Percentiles rank a stretch among this genome's conserved stretches.
Conservation (phyloP, 495 filamentous ascomycete genomes). For the Lichina pygmaea region DNA sequence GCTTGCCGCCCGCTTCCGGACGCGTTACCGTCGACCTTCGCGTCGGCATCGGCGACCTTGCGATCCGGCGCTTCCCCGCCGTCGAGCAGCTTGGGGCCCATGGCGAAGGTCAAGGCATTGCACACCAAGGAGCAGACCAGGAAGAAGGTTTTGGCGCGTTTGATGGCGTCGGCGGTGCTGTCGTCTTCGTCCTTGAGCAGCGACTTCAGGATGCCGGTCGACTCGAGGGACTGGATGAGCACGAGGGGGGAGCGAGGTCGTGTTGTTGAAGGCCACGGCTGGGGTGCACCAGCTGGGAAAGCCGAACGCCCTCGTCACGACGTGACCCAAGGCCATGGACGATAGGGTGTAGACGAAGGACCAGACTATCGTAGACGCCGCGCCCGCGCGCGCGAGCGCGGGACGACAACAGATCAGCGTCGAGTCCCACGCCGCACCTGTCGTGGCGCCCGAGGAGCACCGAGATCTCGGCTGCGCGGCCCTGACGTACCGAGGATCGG, state of each 20-base stretch:
- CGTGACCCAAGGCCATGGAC: slow-evolving; percentile 25
- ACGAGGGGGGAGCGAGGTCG: slow-evolving; percentile 40
- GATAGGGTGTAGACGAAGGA: slow-evolving; percentile 24
- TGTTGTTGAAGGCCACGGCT: slow-evolving; percentile 53
- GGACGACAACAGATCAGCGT: not conserved
- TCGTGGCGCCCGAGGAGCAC: not conserved
- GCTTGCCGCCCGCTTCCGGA: not conserved
- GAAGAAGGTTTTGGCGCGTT: slow-evolving; percentile 45
- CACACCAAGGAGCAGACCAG: slow-evolving; percentile 32
- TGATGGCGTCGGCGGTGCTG: slow-evolving; percentile 20
- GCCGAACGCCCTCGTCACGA: slow-evolving; percentile 18
- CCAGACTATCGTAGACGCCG: slow-evolving; percentile 20
- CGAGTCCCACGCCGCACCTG: not conserved
- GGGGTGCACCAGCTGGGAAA: slow-evolving; percentile 40
- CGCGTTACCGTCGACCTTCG: not conserved
- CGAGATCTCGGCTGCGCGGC: not conserved
- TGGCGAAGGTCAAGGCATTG: slow-evolving; percentile 33
- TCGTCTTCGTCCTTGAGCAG: slow-evolving; percentile 23
- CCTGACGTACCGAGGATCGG: slow-evolving; percentile 17
- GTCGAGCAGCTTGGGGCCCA: slow-evolving; percentile 33
- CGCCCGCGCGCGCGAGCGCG: not conserved
- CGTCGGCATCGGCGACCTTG: not conserved
- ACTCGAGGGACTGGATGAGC: slow-evolving; percentile 35
- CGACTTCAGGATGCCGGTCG: slow-evolving; percentile 30
- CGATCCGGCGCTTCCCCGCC: slow-evolving; percentile 6